phyloP scores from a whole-genome alignment of 805 yeast genomes.

The Candida corydali region DNA sequence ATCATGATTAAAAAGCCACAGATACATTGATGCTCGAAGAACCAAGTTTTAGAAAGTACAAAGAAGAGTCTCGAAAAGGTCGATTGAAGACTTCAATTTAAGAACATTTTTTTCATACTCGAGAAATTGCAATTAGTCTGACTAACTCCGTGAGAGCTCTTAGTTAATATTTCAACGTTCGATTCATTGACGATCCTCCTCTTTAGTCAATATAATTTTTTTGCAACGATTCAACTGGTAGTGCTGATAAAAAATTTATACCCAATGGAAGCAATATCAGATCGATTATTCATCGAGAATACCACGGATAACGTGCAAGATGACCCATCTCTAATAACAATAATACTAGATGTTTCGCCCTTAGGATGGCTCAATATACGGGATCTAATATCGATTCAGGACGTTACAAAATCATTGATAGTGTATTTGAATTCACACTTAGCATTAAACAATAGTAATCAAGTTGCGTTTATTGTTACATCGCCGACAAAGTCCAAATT shows the following conservation, averaged over 20 bases:
- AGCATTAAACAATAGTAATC: conserved; percentile 78
- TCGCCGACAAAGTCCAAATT: conserved; percentile 66
- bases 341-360: conserved; percentile 77
- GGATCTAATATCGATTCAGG: conserved; percentile 49
- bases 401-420: conserved; percentile 60
- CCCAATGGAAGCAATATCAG: conserved; percentile 65
- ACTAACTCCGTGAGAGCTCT: too few species aligned
- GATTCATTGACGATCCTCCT: too few species aligned
- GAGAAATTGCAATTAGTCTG: too few species aligned
- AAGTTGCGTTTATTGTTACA: conserved; percentile 76
- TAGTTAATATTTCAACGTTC: too few species aligned
- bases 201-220: too few species aligned
- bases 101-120: too few species aligned
- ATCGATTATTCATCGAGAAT: conserved; percentile 45
- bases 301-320: conserved; percentile 27
- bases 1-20: too few species aligned
- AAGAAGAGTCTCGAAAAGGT: too few species aligned
- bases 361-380: conserved; percentile 53
- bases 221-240: not conserved
- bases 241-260: not conserved
- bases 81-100: too few species aligned
- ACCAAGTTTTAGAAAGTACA: too few species aligned
- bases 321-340: conserved; percentile 71
- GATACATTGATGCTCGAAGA: too few species aligned
- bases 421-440: conserved; percentile 86